Percentiles rank a stretch among this genome's conserved stretches.
Evolutionary conservation across 306 rosid genomes (phyloP).

Genomic region (Inga oerstediana): DNA sequence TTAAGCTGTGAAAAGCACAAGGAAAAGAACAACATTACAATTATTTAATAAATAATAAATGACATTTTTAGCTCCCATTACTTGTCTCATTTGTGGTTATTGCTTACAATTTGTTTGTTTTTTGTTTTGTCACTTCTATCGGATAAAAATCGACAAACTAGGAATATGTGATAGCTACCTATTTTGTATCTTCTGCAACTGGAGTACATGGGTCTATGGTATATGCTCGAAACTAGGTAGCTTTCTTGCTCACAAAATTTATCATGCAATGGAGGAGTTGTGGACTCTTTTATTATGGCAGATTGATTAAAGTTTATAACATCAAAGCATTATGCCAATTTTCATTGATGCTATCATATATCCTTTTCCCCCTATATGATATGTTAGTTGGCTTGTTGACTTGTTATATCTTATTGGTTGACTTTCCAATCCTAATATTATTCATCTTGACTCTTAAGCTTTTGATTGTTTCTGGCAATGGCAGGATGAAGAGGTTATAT

Average conservation of each 20-base stretch:
- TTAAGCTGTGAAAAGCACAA: too few species aligned
- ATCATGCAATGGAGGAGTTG: not conserved
- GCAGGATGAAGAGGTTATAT: too few species aligned
- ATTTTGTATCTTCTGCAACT: not conserved
- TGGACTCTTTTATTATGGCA: not conserved
- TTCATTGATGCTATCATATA: not conserved
- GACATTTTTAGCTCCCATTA: not conserved
- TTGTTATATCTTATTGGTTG: not conserved
- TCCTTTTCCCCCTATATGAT: not conserved
- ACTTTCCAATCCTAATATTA: not conserved
- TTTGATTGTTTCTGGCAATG: too few species aligned
- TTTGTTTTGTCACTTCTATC: too few species aligned
- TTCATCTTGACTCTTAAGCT: too few species aligned
- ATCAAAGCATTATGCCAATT: not conserved
- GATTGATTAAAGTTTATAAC: not conserved
- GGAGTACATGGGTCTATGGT: not conserved
- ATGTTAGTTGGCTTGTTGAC: not conserved
- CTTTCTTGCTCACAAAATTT: not conserved
- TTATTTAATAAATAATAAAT: too few species aligned
- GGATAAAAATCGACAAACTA: not conserved
- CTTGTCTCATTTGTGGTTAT: not conserved
- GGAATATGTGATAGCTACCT: not conserved
- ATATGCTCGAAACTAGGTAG: not conserved
- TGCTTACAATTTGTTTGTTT: not conserved
- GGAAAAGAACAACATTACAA: too few species aligned